phyloP scores from a whole-genome alignment of 495 filamentous ascomycete species.

The Pseudevernia furfuracea region DNA sequence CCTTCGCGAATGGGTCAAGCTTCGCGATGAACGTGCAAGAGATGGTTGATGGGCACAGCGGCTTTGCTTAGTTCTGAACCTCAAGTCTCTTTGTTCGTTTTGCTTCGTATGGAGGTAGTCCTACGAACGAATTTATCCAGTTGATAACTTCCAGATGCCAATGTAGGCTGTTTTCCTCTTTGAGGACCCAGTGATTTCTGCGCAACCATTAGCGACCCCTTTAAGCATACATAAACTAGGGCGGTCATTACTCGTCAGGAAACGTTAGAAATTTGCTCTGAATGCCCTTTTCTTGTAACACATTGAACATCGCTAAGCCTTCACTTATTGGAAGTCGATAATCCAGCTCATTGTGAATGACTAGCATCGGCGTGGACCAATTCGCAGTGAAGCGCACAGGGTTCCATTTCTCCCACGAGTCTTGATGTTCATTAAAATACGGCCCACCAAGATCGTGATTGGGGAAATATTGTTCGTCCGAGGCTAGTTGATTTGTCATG shows the following conservation, averaged over 20 bases:
- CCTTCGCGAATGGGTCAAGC: not conserved
- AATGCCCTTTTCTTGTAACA: slow-evolving; percentile 60
- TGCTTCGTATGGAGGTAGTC: slow-evolving; percentile 35
- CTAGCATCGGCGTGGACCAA: slow-evolving; percentile 80
- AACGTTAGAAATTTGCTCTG: slow-evolving; percentile 61
- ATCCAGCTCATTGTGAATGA: slow-evolving; percentile 89
- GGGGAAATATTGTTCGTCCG: slow-evolving; percentile 86
- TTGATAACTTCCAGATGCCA: slow-evolving; percentile 87
- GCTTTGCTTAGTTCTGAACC: slow-evolving; percentile 16
- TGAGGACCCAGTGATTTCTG: slow-evolving; percentile 74
- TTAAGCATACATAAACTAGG: not conserved
- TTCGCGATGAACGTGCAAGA: not conserved
- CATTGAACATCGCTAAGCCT: slow-evolving; percentile 81
- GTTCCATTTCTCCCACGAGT: slow-evolving; percentile 75
- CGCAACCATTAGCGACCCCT: not conserved
- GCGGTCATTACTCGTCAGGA: slow-evolving; percentile 51
- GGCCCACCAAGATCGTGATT: slow-evolving; percentile 74
- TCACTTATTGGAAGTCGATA: slow-evolving; percentile 80
- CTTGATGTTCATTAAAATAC: slow-evolving; percentile 61
- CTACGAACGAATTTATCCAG: slow-evolving; percentile 82
- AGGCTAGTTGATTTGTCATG: slow-evolving; percentile 63
- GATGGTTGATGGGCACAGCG: not conserved
- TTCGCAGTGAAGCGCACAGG: slow-evolving; percentile 58
- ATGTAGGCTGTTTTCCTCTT: slow-evolving; percentile 80
- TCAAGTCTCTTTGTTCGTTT: slow-evolving; percentile 13